These are phyloP conservation scores for Fagopyrum tataricum DNA, from an alignment of 148 eudicot species.

Conservation along the genomic window DNA sequence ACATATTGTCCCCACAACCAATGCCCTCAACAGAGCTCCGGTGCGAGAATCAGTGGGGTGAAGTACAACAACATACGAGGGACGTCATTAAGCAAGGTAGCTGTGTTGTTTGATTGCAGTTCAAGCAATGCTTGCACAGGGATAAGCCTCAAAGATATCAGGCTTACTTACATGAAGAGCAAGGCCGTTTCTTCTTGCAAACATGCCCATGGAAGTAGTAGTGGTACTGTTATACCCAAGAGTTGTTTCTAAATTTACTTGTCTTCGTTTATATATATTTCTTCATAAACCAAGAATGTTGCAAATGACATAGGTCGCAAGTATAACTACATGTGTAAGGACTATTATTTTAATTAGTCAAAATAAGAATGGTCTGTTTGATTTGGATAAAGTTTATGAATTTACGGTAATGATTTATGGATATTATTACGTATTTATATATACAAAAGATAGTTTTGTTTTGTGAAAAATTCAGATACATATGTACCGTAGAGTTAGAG, in stretches of 20 bases:
- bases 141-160: constrained; percentile 7
- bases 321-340: no score
- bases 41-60: neutral
- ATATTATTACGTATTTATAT: no score
- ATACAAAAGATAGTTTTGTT: no score
- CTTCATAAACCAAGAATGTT: no score
- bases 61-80: constrained; percentile 12
- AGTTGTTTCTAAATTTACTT: constrained; percentile 7
- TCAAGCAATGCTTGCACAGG: constrained; percentile 9
- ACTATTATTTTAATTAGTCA: no score
- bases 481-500: no score
- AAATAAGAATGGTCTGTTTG: no score
- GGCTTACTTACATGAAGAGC: constrained; percentile 1
- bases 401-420: no score
- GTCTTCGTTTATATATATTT: neutral
- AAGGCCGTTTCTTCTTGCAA: neutral
- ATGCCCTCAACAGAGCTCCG: constrained; percentile 23
- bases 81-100: constrained; percentile 1
- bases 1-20: constrained; percentile 35
- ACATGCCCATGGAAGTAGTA: constrained; percentile 1
- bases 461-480: no score
- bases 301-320: no score
- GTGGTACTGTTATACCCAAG: constrained; percentile 5
- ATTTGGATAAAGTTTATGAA: no score
- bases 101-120: constrained; percentile 8